Base-by-base conservation (phyloP, 1,284 basidiomycete genomes). In the Xanthoconium separans region DNA sequence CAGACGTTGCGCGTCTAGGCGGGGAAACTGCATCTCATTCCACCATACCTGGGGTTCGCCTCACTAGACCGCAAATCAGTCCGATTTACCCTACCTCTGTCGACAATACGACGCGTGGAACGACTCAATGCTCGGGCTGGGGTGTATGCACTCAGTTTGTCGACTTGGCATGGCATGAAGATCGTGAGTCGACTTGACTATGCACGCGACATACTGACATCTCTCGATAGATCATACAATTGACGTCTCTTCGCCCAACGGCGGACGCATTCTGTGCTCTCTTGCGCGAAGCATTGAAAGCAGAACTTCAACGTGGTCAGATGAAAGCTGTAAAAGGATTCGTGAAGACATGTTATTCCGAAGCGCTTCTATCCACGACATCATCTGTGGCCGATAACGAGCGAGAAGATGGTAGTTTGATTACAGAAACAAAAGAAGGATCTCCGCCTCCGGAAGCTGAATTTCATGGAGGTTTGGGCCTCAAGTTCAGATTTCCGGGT, bases 321-420 rank as follows among this genome's bases (percentile, higher is more conserved):
- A 98, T 99, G 96, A 98, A 98, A 73, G 77, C 79, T 9, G 89
- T 98, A 58, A 98, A 97, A 72, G 78, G 81, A 11, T 98, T 99
- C 70, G 84, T 93, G 20, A 89, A 91, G 68, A 91, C 93, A 2
- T 93, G 95, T 69, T 99, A 97, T 72, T 97, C 95, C 2, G 97
- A 99, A 71, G 83, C 83, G n/a, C 82, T 98, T 5, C 73, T 95
- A n/a, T 74, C 78, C 2, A 73, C 76, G 2, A 74, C 75, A 13
- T 82, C 77, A 31, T 75, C 73, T n/a, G 77, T 78, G 30, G 76
- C 76, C 4, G 82, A 85, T 24, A 82, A 82, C 42, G 87, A 87
- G 59, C 77, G 79, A 16, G 85, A 85, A 61, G 85, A 89, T 53
- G 84, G 83, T 0, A 83, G 82, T 58, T 62, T 84, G 58, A 83